These are phyloP conservation scores for Pichia sp. DNA, from an alignment of 1,139 yeast species.

Conservation along the genomic window DNA sequence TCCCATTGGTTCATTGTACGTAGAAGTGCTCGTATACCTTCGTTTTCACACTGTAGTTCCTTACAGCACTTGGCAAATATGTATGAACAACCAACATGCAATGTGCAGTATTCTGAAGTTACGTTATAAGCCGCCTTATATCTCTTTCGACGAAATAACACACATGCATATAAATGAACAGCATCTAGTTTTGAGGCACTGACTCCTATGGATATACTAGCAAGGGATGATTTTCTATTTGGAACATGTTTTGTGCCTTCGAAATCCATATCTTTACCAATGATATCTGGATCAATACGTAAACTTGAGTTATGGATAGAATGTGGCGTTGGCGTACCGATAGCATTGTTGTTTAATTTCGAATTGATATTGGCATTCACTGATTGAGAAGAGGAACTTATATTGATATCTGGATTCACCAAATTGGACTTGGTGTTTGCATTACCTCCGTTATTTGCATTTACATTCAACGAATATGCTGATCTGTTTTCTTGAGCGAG, in stretches of 20 bases:
- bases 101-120: constrained; percentile 36
- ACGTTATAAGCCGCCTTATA: constrained; percentile 59
- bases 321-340: constrained; percentile 9
- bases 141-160: constrained; percentile 53
- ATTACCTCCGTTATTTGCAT: background rate
- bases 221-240: constrained; percentile 1
- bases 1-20: constrained; percentile 38
- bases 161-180: constrained; percentile 61
- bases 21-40: constrained; percentile 63
- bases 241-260: constrained; percentile 3
- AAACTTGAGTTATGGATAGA: background rate
- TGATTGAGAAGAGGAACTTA: background rate
- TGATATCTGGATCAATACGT: constrained; percentile 1
- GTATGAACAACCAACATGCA: constrained; percentile 70
- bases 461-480: background rate
- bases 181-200: constrained; percentile 44
- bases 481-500: constrained; percentile 40
- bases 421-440: background rate
- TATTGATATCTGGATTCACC: background rate
- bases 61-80: constrained; percentile 68
- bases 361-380: background rate
- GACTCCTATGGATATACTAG: background rate
- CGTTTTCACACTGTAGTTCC: constrained; percentile 51
- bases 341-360: constrained; percentile 2
- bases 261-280: constrained; percentile 1